Evolutionary conservation across 2,329 filamentous ascomycete species (phyloP), one percentile per base, ranked within the genome.

Genomic region (Verticillium longisporum): DNA sequence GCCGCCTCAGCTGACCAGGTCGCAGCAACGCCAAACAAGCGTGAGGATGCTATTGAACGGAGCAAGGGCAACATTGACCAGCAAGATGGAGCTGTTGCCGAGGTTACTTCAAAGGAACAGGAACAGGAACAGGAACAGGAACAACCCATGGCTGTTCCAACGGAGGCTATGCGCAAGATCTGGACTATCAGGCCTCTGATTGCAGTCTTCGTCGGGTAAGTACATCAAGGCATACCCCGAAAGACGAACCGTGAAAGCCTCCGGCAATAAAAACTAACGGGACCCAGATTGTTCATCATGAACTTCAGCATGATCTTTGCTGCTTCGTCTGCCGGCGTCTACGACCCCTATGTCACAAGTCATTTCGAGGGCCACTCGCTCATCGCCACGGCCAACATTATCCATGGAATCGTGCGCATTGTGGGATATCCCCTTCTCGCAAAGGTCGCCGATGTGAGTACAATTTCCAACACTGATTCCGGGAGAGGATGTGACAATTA

Each of bases 381-480:
- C 6, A 71, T 82, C 31, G 75, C 77, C 2, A 77, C 81, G 1
- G 76, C 80, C 41, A 74, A 77, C 54, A 78, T 84, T 56, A 76
- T 84, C 0, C 70, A 78, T 2, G 77, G 72, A 54, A 75, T 80
- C 45, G 80, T 82, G 45, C 70, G 73, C 66, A 80, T 83, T 21
- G 80, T 84, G 3, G 78, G 82, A 10, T 85, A 85, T 66, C 82
- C 85, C 5, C 80, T 85, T 7, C 78, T 87, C 71, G 83, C 84
- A 36, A 87, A 87, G 68, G 74, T 86, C 31, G 78, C 84, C 56
- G 81, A 87, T 69, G 72, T 65, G 54, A 34, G 62, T 63, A 1
- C 15, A 32, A 15, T 9, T 15, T 6, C 15, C 3, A 9, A 6
- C 14, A 7, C 3, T n/a, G 13, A 13, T 18, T 26, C 26, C 26